Conservation (phyloP, 2,329 filamentous ascomycete genomes). For the Aureobasidium sp. region DNA sequence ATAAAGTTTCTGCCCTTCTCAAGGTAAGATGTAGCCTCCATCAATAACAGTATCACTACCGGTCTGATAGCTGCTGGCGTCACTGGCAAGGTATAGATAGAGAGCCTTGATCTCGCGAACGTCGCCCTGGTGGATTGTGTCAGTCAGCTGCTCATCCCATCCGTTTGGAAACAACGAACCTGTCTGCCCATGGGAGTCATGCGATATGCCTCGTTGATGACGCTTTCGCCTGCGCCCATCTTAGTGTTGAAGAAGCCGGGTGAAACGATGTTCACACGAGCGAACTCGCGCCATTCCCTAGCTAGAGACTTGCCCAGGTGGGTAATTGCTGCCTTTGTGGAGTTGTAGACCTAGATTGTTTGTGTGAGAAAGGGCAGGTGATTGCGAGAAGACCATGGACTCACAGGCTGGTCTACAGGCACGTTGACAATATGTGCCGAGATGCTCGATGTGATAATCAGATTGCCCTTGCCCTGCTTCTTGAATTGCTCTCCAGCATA, state of each 20-base stretch:
- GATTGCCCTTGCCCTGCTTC: conserved; percentile 39
- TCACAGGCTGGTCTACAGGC: conserved; percentile 47
- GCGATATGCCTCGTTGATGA: conserved; percentile 42
- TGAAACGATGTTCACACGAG: conserved; percentile 50
- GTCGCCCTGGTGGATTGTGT: conserved; percentile 19
- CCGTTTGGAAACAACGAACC: not conserved
- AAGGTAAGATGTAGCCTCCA: conserved; percentile 32
- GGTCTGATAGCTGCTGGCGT: conserved; percentile 28
- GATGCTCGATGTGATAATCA: conserved; percentile 41
- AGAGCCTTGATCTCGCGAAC: conserved; percentile 30
- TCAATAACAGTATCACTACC: conserved; percentile 30
- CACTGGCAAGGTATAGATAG: conserved; percentile 29
- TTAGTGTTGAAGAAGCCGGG: conserved; percentile 52
- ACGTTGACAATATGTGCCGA: conserved; percentile 32
- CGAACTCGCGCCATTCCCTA: conserved; percentile 52
- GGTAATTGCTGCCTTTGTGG: conserved; percentile 49
- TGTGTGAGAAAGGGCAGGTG: not conserved
- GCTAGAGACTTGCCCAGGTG: conserved; percentile 52
- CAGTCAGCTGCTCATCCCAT: not conserved
- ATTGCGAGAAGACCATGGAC: not conserved
- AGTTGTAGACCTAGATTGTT: conserved; percentile 43
- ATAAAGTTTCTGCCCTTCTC: not conserved
- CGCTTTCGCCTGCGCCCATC: conserved; percentile 42
- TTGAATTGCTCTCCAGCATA: conserved; percentile 37
- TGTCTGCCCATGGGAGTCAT: conserved; percentile 45